Evolutionary conservation across 2,329 filamentous ascomycete genomes (phyloP).

Genomic region (Chaetomium sp.): DNA sequence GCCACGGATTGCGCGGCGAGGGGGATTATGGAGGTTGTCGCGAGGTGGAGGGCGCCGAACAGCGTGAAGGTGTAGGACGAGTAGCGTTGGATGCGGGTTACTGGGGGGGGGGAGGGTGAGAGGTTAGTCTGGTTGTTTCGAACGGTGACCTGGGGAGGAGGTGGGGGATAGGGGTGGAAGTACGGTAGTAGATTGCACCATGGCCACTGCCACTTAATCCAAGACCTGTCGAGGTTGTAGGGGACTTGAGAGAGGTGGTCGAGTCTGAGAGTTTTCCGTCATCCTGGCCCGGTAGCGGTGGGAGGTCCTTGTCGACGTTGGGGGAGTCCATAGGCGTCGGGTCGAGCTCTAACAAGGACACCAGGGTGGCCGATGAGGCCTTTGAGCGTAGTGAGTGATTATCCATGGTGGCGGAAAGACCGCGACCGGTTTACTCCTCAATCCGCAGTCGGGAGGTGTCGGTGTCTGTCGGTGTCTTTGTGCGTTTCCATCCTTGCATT

Average conservation of each 20-base stretch:
- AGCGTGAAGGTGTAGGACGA: conserved; percentile 81
- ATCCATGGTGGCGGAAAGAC: conserved; percentile 38
- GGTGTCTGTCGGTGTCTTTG: not conserved
- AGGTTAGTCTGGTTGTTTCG: conserved; percentile 33
- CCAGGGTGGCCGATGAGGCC: conserved; percentile 57
- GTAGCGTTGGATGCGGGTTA: conserved; percentile 80
- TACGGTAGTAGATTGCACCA: conserved; percentile 75
- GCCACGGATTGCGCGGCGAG: conserved; percentile 71
- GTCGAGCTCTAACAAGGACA: conserved; percentile 76
- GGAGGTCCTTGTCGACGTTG: conserved; percentile 51
- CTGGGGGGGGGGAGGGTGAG: conserved; percentile 43
- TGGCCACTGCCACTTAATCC: conserved; percentile 66
- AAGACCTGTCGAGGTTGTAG: conserved; percentile 44
- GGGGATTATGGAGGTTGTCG: conserved; percentile 81
- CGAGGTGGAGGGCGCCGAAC: conserved; percentile 75
- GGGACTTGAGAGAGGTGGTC: conserved; percentile 40
- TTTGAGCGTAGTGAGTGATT: conserved; percentile 42
- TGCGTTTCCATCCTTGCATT: not conserved
- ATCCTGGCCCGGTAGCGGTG: conserved; percentile 44
- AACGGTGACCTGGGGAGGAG: not conserved
- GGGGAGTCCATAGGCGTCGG: conserved; percentile 72
- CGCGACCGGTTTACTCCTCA: not conserved
- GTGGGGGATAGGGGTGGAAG: conserved; percentile 33
- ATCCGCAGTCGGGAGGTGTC: not conserved
- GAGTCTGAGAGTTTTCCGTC: conserved; percentile 35